These are phyloP conservation scores for Selaginella moellendorffii DNA, from an alignment of 75 land plant genomes.

Conservation along the genomic window DNA sequence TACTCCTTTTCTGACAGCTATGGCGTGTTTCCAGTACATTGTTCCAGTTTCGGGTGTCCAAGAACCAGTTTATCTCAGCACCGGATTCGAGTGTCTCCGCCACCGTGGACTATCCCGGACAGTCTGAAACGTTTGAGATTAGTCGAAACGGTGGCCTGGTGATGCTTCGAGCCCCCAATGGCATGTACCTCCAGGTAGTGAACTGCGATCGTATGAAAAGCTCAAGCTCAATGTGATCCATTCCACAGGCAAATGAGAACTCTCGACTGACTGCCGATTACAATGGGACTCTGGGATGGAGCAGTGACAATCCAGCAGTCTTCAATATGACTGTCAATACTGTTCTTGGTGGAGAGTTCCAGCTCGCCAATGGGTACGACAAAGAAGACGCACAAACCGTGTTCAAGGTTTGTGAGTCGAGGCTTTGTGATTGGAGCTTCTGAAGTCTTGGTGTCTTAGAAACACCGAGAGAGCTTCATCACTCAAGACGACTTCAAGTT, in stretches of 20 bases:
- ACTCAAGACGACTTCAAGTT: background rate
- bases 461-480: background rate
- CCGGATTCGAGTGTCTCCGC: background rate
- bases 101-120: background rate
- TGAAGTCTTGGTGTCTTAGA: background rate
- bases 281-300: too few species aligned
- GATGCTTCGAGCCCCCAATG: background rate
- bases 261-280: too few species aligned
- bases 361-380: slow-evolving; percentile 82
- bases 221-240: too few species aligned
- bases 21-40: background rate
- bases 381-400: slow-evolving; percentile 36
- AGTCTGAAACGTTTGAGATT: background rate
- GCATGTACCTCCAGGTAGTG: background rate
- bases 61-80: background rate
- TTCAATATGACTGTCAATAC: slow-evolving; percentile 51
- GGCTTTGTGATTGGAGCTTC: background rate
- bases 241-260: too few species aligned
- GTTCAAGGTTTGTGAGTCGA: slow-evolving; percentile 28
- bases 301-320: slow-evolving; percentile 61
- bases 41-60: background rate
- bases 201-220: too few species aligned
- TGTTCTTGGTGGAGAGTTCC: slow-evolving; percentile 59
- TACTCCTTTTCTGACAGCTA: background rate
- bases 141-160: background rate